Percentiles rank a stretch among this genome's conserved stretches.
Evolutionary conservation across 495 filamentous ascomycete species (phyloP).

Genomic region (Geopyxis carbonaria): DNA sequence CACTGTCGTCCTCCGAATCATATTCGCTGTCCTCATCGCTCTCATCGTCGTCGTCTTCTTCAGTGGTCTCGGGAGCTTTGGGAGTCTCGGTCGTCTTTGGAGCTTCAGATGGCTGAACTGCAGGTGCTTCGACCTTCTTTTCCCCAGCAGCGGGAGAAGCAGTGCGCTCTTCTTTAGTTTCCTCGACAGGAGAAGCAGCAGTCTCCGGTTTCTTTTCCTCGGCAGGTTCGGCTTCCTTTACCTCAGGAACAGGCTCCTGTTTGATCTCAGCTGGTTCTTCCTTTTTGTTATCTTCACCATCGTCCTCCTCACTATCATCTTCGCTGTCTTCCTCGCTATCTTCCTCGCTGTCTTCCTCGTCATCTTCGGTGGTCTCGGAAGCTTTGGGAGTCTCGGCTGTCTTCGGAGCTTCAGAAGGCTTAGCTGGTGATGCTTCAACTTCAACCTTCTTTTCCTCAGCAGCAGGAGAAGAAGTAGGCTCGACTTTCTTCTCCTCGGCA

Average conservation of each 20-base stretch:
- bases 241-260: conserved; percentile 2
- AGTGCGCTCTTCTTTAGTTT: too few relatives aligned
- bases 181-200: background rate
- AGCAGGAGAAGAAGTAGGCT: too few relatives aligned
- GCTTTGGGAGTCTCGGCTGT: too few relatives aligned
- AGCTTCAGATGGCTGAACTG: background rate
- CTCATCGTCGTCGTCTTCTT: conserved; percentile 1
- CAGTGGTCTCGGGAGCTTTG: background rate
- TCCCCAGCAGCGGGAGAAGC: too few relatives aligned
- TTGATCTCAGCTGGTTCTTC: conserved; percentile 5
- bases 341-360: background rate
- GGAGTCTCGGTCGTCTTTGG: too few relatives aligned
- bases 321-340: background rate
- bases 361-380: background rate
- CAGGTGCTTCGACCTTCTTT: too few relatives aligned
- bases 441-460: too few relatives aligned
- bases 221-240: conserved; percentile 7
- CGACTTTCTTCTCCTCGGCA: too few relatives aligned
- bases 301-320: background rate
- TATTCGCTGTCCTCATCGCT: background rate
- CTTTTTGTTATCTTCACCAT: conserved; percentile 4
- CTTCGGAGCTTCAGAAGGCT: background rate
- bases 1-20: background rate
- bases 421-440: too few relatives aligned
- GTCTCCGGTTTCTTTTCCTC: background rate